Conservation (phyloP, 495 filamentous ascomycete species). For the Penicillium robsamsonii region DNA sequence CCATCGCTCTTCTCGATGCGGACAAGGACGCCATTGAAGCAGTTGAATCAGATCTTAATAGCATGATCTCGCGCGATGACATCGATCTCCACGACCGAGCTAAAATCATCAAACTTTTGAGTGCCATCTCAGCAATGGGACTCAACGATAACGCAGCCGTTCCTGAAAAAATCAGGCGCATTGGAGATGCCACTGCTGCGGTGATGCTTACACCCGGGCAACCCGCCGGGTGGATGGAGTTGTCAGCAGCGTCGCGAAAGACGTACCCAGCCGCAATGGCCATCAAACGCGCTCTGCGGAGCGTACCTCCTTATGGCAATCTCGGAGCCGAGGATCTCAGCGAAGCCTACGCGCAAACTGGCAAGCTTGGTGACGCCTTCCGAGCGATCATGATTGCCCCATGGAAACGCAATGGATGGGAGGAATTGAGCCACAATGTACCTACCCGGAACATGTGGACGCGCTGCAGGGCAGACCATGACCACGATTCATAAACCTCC, state of each 20-base stretch:
- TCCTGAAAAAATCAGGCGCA: conserved; percentile 36
- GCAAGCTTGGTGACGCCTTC: conserved; percentile 68
- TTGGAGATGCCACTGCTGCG: conserved; percentile 61
- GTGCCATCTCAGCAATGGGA: conserved; percentile 51
- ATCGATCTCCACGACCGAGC: conserved; percentile 45
- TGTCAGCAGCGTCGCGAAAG: conserved; percentile 57
- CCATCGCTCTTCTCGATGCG: conserved; percentile 75
- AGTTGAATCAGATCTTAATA: conserved; percentile 72
- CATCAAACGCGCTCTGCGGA: conserved; percentile 69
- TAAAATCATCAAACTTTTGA: conserved; percentile 57
- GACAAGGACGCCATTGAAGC: conserved; percentile 78
- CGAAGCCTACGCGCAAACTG: conserved; percentile 72
- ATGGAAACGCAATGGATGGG: conserved; percentile 70
- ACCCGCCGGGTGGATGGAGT: conserved; percentile 72
- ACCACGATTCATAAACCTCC: neutral
- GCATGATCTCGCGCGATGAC: conserved; percentile 61
- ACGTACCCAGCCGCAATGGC: conserved; percentile 74
- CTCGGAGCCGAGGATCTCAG: conserved; percentile 68
- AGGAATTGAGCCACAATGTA: conserved; percentile 35
- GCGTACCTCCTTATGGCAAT: conserved; percentile 65
- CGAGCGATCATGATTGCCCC: conserved; percentile 77
- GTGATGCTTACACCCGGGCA: conserved; percentile 76
- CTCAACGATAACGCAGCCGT: conserved; percentile 32
- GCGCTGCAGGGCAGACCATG: no score
- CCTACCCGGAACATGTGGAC: conserved; percentile 13